Conservation (phyloP, 495 filamentous ascomycete species). For the Lepidopterella palustris region DNA sequence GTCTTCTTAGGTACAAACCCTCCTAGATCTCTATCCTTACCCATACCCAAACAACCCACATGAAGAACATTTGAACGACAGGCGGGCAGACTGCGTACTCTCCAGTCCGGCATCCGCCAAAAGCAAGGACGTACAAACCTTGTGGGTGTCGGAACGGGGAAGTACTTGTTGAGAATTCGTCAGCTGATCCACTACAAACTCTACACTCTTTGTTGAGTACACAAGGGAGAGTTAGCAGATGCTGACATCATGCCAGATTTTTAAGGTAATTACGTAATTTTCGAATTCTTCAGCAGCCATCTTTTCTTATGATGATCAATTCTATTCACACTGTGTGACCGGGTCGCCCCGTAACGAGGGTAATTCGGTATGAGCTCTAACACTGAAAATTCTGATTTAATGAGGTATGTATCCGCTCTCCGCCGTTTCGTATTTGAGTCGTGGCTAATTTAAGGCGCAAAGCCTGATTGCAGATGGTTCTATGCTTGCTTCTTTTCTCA, state of each 20-base stretch:
- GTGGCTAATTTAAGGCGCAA: constrained; percentile 3
- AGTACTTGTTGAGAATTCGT: constrained; percentile 83
- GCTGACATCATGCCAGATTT: constrained; percentile 6
- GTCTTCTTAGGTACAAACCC: constrained; percentile 49
- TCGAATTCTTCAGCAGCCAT: constrained; percentile 31
- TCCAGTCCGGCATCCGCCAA: constrained; percentile 51
- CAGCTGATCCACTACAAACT: neutral
- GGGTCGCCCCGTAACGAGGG: constrained; percentile 41
- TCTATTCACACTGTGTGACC: constrained; percentile 99
- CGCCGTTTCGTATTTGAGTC: neutral
- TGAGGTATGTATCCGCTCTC: constrained; percentile 56
- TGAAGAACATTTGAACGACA: constrained; percentile 96
- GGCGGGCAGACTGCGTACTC: constrained; percentile 90
- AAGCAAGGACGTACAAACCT: constrained; percentile 82
- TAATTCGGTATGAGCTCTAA: constrained; percentile 63
- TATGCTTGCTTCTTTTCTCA: neutral
- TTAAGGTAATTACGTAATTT: constrained; percentile 16
- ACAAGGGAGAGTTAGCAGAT: neutral
- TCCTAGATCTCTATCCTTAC: constrained; percentile 16
- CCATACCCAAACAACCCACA: constrained; percentile 40
- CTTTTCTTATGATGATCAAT: constrained; percentile 60
- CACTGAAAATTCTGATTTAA: constrained; percentile 98
- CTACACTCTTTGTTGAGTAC: constrained; percentile 8
- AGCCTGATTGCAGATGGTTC: constrained; percentile 34
- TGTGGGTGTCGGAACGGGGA: constrained; percentile 59